Evolutionary conservation across 2,329 filamentous ascomycete genomes (phyloP).

Genomic region (Metarhizium rileyi): DNA sequence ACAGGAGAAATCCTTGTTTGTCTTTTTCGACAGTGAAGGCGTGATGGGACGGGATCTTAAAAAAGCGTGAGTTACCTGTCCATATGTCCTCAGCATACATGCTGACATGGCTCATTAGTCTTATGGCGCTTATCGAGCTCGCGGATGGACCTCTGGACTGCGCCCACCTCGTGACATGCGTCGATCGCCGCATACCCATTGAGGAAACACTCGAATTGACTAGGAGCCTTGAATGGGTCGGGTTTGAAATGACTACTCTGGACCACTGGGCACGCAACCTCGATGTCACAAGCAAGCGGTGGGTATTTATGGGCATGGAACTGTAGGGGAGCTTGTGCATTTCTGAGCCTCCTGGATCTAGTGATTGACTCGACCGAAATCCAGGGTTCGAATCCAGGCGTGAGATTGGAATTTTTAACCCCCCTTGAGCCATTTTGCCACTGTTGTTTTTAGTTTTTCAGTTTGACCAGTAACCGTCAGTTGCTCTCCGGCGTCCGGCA

Average conservation of each 20-base stretch:
- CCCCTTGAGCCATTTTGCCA: conserved; percentile 9
- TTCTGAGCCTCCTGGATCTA: neutral
- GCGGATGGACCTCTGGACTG: conserved; percentile 69
- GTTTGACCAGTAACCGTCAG: neutral
- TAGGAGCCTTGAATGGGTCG: conserved; percentile 86
- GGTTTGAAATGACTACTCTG: conserved; percentile 74
- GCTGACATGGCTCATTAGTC: conserved; percentile 32
- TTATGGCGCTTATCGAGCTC: conserved; percentile 86
- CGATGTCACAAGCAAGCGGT: conserved; percentile 63
- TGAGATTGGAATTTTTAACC: neutral
- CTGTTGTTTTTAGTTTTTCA: conserved; percentile 8
- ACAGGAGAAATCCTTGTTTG: conserved; percentile 67
- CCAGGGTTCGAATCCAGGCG: neutral
- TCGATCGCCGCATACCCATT: conserved; percentile 60
- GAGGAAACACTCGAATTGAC: conserved; percentile 57
- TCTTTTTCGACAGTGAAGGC: conserved; percentile 68
- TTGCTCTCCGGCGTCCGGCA: neutral
- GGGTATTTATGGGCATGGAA: conserved; percentile 87
- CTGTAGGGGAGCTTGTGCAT: conserved; percentile 39
- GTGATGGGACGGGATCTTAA: conserved; percentile 71
- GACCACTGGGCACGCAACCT: conserved; percentile 60
- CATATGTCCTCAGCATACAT: neutral
- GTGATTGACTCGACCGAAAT: neutral
- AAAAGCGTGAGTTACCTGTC: conserved; percentile 57
- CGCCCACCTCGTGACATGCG: conserved; percentile 67